Percentiles rank a stretch among this genome's conserved stretches.
Conservation (phyloP, 1,284 basidiomycete species). For the Coniferiporia sulphurascens region DNA sequence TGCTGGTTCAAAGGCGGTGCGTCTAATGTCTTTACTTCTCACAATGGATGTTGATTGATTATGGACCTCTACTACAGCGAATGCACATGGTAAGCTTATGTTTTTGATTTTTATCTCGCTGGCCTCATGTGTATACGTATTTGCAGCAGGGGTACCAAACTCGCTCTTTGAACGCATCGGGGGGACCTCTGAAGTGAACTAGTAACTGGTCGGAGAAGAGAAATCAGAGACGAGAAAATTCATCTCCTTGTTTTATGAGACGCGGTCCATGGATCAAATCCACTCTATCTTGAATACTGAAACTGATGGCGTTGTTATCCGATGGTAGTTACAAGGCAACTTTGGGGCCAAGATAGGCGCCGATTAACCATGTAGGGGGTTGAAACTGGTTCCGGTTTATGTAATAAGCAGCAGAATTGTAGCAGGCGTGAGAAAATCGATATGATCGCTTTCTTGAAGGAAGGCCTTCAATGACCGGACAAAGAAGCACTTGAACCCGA, state of each 20-base stretch:
- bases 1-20: slow-evolving; percentile 80
- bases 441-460: not conserved
- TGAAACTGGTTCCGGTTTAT: not conserved
- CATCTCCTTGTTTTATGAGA: not conserved
- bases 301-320: too few relatives aligned
- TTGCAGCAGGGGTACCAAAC: not conserved
- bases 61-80: not conserved
- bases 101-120: not conserved
- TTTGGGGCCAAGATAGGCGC: too few relatives aligned
- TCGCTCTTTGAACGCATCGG: not conserved
- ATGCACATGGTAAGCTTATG: not conserved
- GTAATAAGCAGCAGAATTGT: not conserved
- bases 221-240: too few relatives aligned
- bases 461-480: not conserved
- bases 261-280: too few relatives aligned
- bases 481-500: not conserved
- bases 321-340: too few relatives aligned
- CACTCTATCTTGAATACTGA: too few relatives aligned
- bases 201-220: not conserved
- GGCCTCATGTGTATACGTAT: not conserved
- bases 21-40: slow-evolving; percentile 23
- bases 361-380: not conserved
- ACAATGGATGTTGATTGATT: not conserved
- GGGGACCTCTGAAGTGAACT: not conserved
- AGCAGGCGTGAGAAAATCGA: slow-evolving; percentile 8